Conservation (phyloP, 257 asterid genomes). For the Ajuga chamaepitys region DNA sequence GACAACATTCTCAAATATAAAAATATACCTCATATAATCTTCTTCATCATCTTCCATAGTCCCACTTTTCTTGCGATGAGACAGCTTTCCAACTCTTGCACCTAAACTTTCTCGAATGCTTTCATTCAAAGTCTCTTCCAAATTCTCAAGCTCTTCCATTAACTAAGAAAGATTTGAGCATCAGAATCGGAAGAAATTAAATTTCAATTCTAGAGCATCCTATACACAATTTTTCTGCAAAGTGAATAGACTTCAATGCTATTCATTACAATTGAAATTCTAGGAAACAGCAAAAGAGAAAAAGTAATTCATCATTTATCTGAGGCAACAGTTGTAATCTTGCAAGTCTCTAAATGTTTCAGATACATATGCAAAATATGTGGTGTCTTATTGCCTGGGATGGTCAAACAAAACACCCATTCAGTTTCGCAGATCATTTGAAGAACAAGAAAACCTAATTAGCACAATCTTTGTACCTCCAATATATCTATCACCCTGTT, state of each 20-base stretch:
- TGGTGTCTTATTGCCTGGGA: not conserved
- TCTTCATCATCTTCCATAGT: constrained; percentile 60
- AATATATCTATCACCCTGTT: not conserved
- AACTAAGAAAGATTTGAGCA: constrained; percentile 34
- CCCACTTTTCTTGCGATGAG: constrained; percentile 62
- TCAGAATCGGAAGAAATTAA: constrained; percentile 10
- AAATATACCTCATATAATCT: constrained; percentile 57
- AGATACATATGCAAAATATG: not conserved
- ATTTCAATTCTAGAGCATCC: constrained; percentile 2
- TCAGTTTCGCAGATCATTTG: not conserved
- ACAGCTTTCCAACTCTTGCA: constrained; percentile 64
- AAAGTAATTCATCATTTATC: not conserved
- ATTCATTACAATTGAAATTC: not conserved
- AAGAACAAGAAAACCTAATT: not conserved
- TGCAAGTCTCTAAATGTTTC: not conserved
- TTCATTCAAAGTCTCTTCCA: constrained; percentile 96
- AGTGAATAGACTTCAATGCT: constrained; percentile 9
- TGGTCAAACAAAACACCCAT: not conserved
- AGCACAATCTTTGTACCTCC: not conserved
- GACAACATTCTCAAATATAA: not conserved
- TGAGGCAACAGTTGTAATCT: not conserved
- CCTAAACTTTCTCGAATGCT: constrained; percentile 92
- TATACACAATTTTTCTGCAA: not conserved
- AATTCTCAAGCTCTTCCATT: constrained; percentile 93
- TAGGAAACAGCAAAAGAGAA: not conserved